Percentiles rank a stretch among this genome's conserved stretches.
phyloP scores from a whole-genome alignment of 441 rosid species.

The Eutrema salsugineum region DNA sequence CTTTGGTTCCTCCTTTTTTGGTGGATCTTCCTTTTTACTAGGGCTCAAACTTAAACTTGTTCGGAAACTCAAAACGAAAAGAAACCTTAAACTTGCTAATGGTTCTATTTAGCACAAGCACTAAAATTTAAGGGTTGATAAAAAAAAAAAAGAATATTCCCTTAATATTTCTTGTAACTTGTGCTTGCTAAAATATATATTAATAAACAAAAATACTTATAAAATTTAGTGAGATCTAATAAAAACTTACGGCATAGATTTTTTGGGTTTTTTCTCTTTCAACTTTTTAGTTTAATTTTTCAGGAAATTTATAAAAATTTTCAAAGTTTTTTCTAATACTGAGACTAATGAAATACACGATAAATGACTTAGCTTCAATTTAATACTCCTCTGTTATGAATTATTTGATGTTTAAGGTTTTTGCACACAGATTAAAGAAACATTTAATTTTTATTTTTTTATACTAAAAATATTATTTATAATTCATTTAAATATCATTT shows the following conservation, averaged over 20 bases:
- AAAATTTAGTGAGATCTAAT: too few relatives aligned
- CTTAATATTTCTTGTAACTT: not conserved
- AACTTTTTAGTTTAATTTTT: not conserved
- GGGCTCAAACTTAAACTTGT: conserved; percentile 17
- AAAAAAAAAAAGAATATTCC: not conserved
- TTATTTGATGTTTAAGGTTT: too few relatives aligned
- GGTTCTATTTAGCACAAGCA: not conserved
- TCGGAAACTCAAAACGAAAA: not conserved
- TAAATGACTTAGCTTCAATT: not conserved
- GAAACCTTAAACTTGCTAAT: not conserved
- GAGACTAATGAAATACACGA: not conserved
- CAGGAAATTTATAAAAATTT: too few relatives aligned
- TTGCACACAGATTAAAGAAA: too few relatives aligned
- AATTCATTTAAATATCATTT: too few relatives aligned
- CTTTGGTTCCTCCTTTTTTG: conserved; percentile 26
- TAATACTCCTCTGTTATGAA: too few relatives aligned
- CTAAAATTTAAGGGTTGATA: not conserved
- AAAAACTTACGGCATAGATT: not conserved
- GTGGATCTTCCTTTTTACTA: conserved; percentile 32
- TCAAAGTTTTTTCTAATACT: not conserved
- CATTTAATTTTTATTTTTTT: too few relatives aligned
- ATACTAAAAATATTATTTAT: too few relatives aligned
- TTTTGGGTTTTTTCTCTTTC: not conserved
- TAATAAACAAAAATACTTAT: too few relatives aligned
- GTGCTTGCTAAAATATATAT: not conserved